Evolutionary conservation across 2,329 filamentous ascomycete genomes (phyloP), one percentile per base, ranked within the genome.

Genomic region (Byssochlamys sp.): DNA sequence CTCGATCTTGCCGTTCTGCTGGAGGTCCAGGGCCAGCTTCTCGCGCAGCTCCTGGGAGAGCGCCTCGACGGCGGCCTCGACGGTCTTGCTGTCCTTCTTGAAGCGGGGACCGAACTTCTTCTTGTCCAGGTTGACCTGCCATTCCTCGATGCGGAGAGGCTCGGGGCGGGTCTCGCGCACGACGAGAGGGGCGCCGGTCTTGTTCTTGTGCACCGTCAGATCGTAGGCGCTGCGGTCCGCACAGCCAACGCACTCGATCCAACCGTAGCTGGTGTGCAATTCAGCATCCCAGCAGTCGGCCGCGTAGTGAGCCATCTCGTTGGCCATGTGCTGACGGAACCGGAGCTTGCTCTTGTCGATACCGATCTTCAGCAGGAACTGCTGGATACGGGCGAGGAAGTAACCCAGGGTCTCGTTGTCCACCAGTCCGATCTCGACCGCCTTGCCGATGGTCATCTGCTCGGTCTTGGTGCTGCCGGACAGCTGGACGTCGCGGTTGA

Each of bases 361-460:
- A 70, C 94, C 94, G 65, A 99, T 87, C 75, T 87, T 91, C 69
- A 88, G 75, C 64, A 97, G 81, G 82, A 97, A 99, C 48, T 90
- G 83, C 71, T 94, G 87, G 68, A 99, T 96, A 57, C 94, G 86
- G 51, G 90, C 94, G 53, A 99, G 79, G 81, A 99, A 99, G 79
- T 99, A 99, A 61, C 94, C 94, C 51, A 99, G 83, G 0, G 94
- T 99, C 81, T 99, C 91, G 74, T 97, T 99, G 73, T 99, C 91
- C 14, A 99, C 90, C 28, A 94, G 81, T 54, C 87, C 85, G 54
- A 84, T 82, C 70, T 85, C 81, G 59, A 99, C 92, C 33, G 94
- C 94, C 69, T 95, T 81, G 64, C 91, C 91, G 67, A 97, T 89
- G 54, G 88, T 80, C 71, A 94, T 82, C 62, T 81, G 86, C 67